A percentile compares a stretch with the other conserved stretches of the same genome.
Conservation (phyloP, 2,329 filamentous ascomycete genomes). For the Xenoacremonium recifei region DNA sequence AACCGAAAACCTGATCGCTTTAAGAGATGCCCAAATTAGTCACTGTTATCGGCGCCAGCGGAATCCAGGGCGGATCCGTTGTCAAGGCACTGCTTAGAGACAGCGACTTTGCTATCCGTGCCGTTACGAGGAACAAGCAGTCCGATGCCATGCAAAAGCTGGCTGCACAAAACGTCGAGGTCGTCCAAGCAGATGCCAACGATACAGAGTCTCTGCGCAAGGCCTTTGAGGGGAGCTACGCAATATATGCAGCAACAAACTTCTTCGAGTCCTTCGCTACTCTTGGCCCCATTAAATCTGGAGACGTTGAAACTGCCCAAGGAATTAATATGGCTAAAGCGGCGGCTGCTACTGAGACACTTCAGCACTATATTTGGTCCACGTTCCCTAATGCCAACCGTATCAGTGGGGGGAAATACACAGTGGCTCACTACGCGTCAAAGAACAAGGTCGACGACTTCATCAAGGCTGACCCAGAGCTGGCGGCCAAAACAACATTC, state of each 20-base stretch:
- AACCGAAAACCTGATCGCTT: too few relatives aligned
- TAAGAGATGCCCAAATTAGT: conserved; percentile 33
- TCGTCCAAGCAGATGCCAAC: conserved; percentile 30
- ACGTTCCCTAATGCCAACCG: conserved; percentile 37
- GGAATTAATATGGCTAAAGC: conserved; percentile 42
- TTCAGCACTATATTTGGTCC: conserved; percentile 46
- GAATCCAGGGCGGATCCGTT: conserved; percentile 41
- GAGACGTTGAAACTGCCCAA: conserved; percentile 36
- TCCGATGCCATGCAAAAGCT: conserved; percentile 31
- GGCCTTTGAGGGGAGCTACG: conserved; percentile 33
- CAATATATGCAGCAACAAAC: conserved; percentile 30
- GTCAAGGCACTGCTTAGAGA: conserved; percentile 37
- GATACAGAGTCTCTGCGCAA: conserved; percentile 28
- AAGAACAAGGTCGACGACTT: conserved; percentile 40
- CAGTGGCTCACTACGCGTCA: conserved; percentile 41
- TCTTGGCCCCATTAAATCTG: conserved; percentile 28
- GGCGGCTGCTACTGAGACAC: conserved; percentile 32
- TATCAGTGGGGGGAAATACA: conserved; percentile 30
- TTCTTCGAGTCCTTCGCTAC: conserved; percentile 36
- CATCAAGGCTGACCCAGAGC: conserved; percentile 32
- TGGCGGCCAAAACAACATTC: conserved; percentile 39
- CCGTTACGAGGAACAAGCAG: conserved; percentile 34
- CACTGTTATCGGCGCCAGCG: conserved; percentile 37
- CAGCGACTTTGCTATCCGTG: conserved; percentile 34
- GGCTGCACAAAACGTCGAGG: conserved; percentile 30